Evolutionary conservation across 1,284 basidiomycete genomes (phyloP).

Genomic region (Moesziomyces sp.): DNA sequence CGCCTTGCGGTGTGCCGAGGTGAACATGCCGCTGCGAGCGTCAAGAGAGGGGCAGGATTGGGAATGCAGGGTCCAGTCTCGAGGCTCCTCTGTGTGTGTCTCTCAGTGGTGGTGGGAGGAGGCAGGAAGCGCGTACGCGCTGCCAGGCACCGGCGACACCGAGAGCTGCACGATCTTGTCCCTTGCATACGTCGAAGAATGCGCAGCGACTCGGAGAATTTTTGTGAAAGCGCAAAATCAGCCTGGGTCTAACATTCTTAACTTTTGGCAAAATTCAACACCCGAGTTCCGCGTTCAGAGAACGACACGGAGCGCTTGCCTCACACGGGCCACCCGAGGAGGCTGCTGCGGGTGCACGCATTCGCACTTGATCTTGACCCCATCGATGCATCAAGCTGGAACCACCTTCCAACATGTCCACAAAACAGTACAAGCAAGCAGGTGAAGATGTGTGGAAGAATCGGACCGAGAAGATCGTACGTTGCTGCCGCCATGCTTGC

Average conservation of each 20-base stretch:
- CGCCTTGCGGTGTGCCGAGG: conserved; percentile 1
- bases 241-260: not conserved
- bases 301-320: not conserved
- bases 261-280: not conserved
- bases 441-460: conserved; percentile 67
- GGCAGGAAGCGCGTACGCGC: not conserved
- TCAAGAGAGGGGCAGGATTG: not conserved
- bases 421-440: conserved; percentile 61
- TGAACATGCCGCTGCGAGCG: not conserved
- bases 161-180: conserved; percentile 15
- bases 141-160: not conserved
- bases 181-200: conserved; percentile 53
- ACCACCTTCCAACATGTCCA: conserved; percentile 28
- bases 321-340: conserved; percentile 11
- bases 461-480: conserved; percentile 65
- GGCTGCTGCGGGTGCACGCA: too few species aligned
- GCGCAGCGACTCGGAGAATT: conserved; percentile 11
- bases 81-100: not conserved
- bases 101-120: not conserved
- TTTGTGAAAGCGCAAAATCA: not conserved
- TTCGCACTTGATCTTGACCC: too few species aligned
- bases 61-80: conserved; percentile 18
- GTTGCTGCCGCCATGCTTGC: conserved; percentile 10
- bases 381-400: too few species aligned
- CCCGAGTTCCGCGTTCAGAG: conserved; percentile 5